Percentiles rank a stretch among this genome's conserved stretches.
Evolutionary conservation across 768 basidiomycete species (phyloP).

Genomic region (Calocybe indica): DNA sequence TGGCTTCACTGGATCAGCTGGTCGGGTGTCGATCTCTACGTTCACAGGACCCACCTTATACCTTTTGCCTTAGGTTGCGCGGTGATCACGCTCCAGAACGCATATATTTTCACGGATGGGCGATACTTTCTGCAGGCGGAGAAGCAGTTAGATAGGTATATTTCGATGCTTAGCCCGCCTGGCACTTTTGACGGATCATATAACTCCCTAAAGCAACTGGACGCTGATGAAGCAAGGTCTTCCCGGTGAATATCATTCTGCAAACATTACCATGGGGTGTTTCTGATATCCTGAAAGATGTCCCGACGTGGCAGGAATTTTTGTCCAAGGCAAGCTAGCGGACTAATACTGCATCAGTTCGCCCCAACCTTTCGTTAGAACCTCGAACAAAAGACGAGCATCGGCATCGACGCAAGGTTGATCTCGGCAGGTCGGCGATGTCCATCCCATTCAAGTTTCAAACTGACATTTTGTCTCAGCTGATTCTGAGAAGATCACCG

Average conservation of each 20-base stretch:
- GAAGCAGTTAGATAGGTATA: constrained; percentile 80
- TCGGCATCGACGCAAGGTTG: constrained; percentile 81
- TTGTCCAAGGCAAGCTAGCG: constrained; percentile 50
- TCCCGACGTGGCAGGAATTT: constrained; percentile 89
- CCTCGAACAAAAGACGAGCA: constrained; percentile 51
- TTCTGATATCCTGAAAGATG: constrained; percentile 40
- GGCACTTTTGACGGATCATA: background rate
- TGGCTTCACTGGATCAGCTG: constrained; percentile 92
- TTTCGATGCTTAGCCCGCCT: background rate
- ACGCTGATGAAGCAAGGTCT: constrained; percentile 89
- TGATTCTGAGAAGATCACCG: constrained; percentile 59
- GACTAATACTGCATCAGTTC: no score
- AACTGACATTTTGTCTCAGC: constrained; percentile 24
- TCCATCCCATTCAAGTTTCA: background rate
- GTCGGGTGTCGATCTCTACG: constrained; percentile 27
- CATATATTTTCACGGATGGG: constrained; percentile 91
- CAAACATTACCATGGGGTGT: background rate
- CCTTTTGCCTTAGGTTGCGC: constrained; percentile 54
- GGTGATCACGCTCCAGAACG: constrained; percentile 62
- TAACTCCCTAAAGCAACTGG: constrained; percentile 62
- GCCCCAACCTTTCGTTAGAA: constrained; percentile 32
- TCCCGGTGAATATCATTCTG: constrained; percentile 42
- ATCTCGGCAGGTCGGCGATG: constrained; percentile 53
- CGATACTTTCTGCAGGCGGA: constrained; percentile 92
- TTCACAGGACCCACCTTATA: no score